Conservation (phyloP, 2,329 filamentous ascomycete species). For the Cladosporium sp. region DNA sequence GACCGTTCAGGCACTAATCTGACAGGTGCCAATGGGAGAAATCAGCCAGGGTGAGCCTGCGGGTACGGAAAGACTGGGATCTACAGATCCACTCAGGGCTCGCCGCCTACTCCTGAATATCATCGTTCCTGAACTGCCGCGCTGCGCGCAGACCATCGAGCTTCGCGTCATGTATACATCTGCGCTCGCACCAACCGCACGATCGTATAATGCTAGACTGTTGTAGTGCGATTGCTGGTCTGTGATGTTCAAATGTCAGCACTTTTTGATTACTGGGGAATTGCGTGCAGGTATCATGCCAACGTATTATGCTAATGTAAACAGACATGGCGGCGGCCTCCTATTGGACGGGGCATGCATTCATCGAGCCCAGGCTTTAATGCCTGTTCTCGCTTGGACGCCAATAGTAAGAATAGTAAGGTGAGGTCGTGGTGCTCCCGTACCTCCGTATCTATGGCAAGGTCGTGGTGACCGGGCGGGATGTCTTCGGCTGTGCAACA, state of each 20-base stretch:
- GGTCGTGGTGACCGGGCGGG: background rate
- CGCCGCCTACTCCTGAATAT: slow-evolving; percentile 1
- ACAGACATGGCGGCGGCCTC: background rate
- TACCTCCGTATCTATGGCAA: too few relatives aligned
- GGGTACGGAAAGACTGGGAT: slow-evolving; percentile 2
- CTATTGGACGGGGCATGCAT: background rate
- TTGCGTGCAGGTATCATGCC: background rate
- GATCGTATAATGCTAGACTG: background rate
- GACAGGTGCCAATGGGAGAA: background rate
- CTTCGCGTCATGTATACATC: slow-evolving; percentile 1
- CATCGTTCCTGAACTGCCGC: slow-evolving; percentile 1
- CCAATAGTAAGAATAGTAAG: background rate
- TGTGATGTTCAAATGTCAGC: background rate
- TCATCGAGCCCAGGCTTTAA: background rate
- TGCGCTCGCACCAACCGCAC: background rate
- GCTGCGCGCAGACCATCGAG: background rate
- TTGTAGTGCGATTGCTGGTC: background rate
- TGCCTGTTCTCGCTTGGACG: background rate
- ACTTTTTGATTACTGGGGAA: background rate
- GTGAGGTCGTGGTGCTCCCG: background rate
- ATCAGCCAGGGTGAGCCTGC: background rate
- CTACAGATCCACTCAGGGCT: slow-evolving; percentile 7
- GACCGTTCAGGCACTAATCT: slow-evolving; percentile 1
- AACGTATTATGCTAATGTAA: background rate
- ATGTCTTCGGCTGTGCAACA: background rate